phyloP scores from a whole-genome alignment of 805 yeast species.

The Saturnispora besseyi region DNA sequence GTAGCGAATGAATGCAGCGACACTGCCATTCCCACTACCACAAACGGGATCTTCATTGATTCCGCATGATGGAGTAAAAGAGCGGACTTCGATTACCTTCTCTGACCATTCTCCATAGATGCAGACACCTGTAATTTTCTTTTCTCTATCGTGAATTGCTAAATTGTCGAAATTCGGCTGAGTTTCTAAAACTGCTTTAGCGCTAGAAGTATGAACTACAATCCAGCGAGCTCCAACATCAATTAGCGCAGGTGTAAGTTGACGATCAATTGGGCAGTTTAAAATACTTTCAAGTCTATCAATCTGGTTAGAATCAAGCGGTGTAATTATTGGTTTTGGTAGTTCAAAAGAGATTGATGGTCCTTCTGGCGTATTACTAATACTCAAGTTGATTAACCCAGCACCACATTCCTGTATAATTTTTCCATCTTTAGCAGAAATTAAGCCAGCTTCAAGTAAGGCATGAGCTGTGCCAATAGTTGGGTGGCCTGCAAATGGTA shows the following conservation, averaged over 20 bases:
- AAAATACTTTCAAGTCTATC: constrained; percentile 1
- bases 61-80: constrained; percentile 29
- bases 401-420: constrained; percentile 37
- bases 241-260: constrained; percentile 21
- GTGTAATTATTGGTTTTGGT: constrained; percentile 1
- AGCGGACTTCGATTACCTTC: constrained; percentile 33
- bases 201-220: constrained; percentile 27
- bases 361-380: background rate
- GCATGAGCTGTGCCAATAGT: constrained; percentile 46
- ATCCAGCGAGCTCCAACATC: constrained; percentile 44
- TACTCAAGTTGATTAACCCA: constrained; percentile 24
- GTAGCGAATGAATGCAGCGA: constrained; percentile 2
- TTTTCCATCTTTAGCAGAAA: constrained; percentile 15
- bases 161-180: constrained; percentile 27
- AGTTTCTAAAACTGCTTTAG: constrained; percentile 26
- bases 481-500: constrained; percentile 62
- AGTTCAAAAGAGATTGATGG: constrained; percentile 1
- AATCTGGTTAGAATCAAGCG: background rate
- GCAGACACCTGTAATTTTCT: constrained; percentile 29
- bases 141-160: constrained; percentile 12
- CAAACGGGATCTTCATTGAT: constrained; percentile 47
- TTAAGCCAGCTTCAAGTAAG: constrained; percentile 26
- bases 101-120: constrained; percentile 30
- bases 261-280: constrained; percentile 1
- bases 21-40: constrained; percentile 38